Evolutionary conservation across 345 rosid species (phyloP).

Genomic region (Populus ilicifolia): DNA sequence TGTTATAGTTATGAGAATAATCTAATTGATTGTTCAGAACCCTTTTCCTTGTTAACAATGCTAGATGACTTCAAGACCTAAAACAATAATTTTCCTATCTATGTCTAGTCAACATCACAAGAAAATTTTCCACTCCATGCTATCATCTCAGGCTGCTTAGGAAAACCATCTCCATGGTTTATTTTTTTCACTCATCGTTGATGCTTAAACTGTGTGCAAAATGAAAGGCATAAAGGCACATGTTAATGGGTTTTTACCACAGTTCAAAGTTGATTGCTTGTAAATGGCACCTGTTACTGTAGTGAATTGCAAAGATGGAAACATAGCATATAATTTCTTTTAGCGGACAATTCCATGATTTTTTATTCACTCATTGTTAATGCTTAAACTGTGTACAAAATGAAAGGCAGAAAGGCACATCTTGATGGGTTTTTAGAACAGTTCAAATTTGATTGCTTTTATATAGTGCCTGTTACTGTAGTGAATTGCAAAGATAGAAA

Average conservation of each 20-base stretch:
- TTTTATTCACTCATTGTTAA: neutral
- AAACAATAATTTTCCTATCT: neutral
- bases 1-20: neutral
- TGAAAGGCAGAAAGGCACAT: neutral
- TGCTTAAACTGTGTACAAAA: neutral
- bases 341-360: neutral
- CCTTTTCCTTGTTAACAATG: neutral
- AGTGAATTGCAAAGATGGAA: neutral
- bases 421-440: neutral
- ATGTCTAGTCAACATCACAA: neutral
- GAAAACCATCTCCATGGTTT: neutral
- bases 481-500: neutral
- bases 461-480: neutral
- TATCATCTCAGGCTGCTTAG: neutral
- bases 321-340: neutral
- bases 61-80: neutral
- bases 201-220: neutral
- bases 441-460: neutral
- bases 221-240: neutral
- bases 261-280: neutral
- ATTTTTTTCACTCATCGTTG: neutral
- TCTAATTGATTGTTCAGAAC: neutral
- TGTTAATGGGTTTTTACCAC: neutral
- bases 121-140: neutral
- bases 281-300: neutral